Conservation (phyloP, 768 basidiomycete species). For the Piloderma croceum region DNA sequence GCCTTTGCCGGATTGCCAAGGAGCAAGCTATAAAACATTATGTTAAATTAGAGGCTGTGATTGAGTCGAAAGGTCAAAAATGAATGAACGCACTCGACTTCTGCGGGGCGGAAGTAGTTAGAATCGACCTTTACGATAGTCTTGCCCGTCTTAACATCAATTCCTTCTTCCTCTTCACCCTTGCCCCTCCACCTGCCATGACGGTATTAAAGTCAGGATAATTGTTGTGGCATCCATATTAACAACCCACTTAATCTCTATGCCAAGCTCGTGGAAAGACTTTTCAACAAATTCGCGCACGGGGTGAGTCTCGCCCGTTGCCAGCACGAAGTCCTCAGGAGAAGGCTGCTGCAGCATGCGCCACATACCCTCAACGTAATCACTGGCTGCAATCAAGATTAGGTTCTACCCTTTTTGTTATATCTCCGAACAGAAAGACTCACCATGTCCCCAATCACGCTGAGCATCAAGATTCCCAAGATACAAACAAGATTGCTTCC, state of each 20-base stretch:
- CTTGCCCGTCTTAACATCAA: slow-evolving; percentile 61
- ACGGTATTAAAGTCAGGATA: slow-evolving; percentile 6
- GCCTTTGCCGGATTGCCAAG: slow-evolving; percentile 89
- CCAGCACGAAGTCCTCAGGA: slow-evolving; percentile 89
- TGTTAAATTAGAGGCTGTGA: slow-evolving; percentile 3
- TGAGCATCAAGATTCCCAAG: slow-evolving; percentile 92
- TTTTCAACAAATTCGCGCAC: slow-evolving; percentile 93
- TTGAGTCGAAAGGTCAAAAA: neutral
- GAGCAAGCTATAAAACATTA: slow-evolving; percentile 50
- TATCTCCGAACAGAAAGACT: slow-evolving; percentile 17
- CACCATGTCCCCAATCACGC: slow-evolving; percentile 98
- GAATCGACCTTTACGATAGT: slow-evolving; percentile 81
- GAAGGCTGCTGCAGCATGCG: slow-evolving; percentile 83
- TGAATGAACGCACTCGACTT: slow-evolving; percentile 73
- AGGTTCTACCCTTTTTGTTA: neutral
- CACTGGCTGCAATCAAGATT: slow-evolving; percentile 46
- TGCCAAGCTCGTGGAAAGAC: slow-evolving; percentile 66
- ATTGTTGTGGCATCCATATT: neutral
- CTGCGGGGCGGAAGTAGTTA: slow-evolving; percentile 89
- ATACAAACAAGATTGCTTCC: slow-evolving; percentile 87
- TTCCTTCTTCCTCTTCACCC: slow-evolving; percentile 74
- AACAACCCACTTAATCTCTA: slow-evolving; percentile 52
- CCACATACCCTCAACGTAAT: slow-evolving; percentile 99
- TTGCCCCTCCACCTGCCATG: slow-evolving; percentile 64
- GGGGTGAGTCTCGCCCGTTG: slow-evolving; percentile 92